These are phyloP conservation scores for Phoma sp. DNA, from an alignment of 2,329 filamentous ascomycete genomes.

Conservation along the genomic window DNA sequence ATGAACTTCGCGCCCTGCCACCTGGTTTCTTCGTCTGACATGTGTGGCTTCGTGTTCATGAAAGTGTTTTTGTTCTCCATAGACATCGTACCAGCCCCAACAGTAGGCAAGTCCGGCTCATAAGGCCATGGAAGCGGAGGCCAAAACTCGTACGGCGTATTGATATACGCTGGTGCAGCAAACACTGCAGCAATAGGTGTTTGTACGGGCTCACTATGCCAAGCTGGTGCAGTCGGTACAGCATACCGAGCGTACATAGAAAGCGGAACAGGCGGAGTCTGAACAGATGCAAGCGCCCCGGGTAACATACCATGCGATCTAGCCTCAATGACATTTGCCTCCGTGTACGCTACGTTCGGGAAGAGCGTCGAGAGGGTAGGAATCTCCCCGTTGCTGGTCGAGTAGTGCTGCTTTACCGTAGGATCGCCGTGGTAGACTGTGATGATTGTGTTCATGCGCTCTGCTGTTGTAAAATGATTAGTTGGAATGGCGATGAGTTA, in stretches of 20 bases:
- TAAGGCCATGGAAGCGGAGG: not conserved
- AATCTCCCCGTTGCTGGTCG: not conserved
- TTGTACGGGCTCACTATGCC: not conserved
- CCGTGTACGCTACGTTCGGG: not conserved
- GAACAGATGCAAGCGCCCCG: not conserved
- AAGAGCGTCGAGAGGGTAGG: not conserved
- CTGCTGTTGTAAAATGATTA: not conserved
- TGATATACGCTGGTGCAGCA: not conserved
- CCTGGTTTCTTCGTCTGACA: not conserved
- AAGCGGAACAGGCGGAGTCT: not conserved
- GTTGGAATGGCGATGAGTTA: not conserved
- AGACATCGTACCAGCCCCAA: not conserved
- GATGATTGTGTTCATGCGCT: not conserved
- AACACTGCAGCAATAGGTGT: not conserved
- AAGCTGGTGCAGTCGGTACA: not conserved
- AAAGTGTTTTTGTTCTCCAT: not conserved
- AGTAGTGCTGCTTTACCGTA: not conserved
- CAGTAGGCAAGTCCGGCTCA: not conserved
- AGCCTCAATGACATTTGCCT: not conserved
- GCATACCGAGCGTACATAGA: too few species aligned
- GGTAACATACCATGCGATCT: not conserved
- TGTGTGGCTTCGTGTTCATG: not conserved
- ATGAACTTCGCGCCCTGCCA: slow-evolving; percentile 4
- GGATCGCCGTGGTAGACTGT: not conserved
- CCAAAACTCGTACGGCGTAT: not conserved